Evolutionary conservation across 345 rosid genomes (phyloP), one percentile per base, ranked within the genome.

Genomic region (Punica granatum): DNA sequence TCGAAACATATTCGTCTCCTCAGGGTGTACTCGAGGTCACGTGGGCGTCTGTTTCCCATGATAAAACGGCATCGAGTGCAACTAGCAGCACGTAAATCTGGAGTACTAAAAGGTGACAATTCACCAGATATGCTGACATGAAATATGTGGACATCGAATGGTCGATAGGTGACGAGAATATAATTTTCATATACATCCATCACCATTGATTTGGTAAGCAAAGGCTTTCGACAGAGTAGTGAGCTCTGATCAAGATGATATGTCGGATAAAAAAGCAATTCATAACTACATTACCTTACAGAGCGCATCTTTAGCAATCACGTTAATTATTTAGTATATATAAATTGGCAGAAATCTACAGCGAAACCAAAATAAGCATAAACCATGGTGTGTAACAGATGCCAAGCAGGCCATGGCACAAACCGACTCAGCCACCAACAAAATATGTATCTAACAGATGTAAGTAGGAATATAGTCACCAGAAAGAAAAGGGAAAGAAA

Each of bases 231-330:
- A 80, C 85, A 88, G 56, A 94, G 96, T 61, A 91, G 74, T 39
- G 99, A 89, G 79, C 92, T 91, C 80, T 88, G 92, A 75, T 91
- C 99, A 61, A 94, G 96, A 73, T 94, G 98, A 80, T 94, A 88
- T 76, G 96, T 83, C 72, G 99, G 99, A 70, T 94, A 94, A 75
- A 94, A 91, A 39, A 94, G 98, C 75, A 94, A 81, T 68, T 94
- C 99, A 72, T 94, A 89, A 72, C 99, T 94, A 78, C 73, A 53
- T 39, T 15, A 53, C 53, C 25, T 44, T 4, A 65, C 16, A 33
- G 31, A 31, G 53, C 3, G 10, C 58, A 51, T n/a, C 23, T 51
- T 1, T 51, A 23, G 10, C 6, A n/a, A 7, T 51, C 7, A 6
- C 7, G 58, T n/a, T n/a, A n/a, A 51, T 23, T 4, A 51, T 13